Evolutionary conservation across 2,329 filamentous ascomycete genomes (phyloP).

Genomic region (Parastagonospora avenae): DNA sequence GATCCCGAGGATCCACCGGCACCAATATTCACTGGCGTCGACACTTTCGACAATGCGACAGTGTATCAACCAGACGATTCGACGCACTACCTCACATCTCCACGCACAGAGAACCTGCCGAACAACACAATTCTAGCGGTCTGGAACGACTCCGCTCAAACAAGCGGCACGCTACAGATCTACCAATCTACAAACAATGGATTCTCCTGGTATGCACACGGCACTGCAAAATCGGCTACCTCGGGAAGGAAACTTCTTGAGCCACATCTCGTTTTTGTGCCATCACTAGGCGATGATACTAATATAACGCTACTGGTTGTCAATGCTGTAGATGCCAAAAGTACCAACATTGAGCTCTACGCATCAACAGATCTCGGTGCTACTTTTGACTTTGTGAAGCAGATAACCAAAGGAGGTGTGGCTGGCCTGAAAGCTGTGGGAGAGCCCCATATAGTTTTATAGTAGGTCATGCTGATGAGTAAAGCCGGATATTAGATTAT

Average conservation of each 20-base stretch:
- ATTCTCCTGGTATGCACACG: constrained; percentile 25
- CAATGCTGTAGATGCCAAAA: constrained; percentile 20
- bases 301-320: constrained; percentile 19
- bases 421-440: constrained; percentile 15
- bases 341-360: constrained; percentile 27
- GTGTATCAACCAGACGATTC: constrained; percentile 23
- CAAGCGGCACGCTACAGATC: constrained; percentile 12
- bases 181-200: constrained; percentile 24
- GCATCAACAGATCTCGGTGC: constrained; percentile 16
- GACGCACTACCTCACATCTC: constrained; percentile 8
- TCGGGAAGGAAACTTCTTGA: constrained; percentile 17
- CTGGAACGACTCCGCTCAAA: constrained; percentile 15
- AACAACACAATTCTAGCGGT: constrained; percentile 23
- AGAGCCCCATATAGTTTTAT: constrained; percentile 20
- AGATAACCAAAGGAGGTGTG: constrained; percentile 17
- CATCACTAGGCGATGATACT: constrained; percentile 13
- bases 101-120: constrained; percentile 23
- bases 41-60: constrained; percentile 26
- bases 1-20: constrained; percentile 11
- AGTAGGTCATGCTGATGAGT: constrained; percentile 9
- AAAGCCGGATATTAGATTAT: too few relatives aligned
- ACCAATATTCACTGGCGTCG: constrained; percentile 17
- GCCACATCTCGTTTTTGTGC: constrained; percentile 21
- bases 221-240: constrained; percentile 13
- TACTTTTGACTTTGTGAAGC: constrained; percentile 18